Percentiles rank a stretch among this genome's conserved stretches.
These are phyloP conservation scores for Erythrophleum ivorense DNA, from an alignment of 331 rosid species.

Conservation along the genomic window DNA sequence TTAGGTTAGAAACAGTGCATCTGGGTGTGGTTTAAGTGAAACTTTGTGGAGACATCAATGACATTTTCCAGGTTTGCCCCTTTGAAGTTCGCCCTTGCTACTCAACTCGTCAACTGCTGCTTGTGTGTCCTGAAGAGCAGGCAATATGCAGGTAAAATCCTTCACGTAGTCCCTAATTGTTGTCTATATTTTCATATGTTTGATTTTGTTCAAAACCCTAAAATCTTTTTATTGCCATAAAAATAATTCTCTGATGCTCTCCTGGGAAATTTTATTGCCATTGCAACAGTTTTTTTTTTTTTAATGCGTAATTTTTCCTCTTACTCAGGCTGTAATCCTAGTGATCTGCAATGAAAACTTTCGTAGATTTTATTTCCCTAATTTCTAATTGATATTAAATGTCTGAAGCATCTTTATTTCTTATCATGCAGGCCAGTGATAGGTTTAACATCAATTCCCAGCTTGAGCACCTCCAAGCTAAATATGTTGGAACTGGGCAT, in stretches of 20 bases:
- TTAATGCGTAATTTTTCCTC: not conserved
- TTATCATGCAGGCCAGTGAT: slow-evolving; percentile 78
- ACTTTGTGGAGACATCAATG: not conserved
- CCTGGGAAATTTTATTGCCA: not conserved
- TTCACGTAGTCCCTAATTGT: not conserved
- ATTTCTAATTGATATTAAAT: not conserved
- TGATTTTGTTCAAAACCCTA: slow-evolving; percentile 3
- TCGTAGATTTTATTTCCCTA: not conserved
- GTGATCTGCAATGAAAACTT: not conserved
- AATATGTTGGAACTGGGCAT: slow-evolving; percentile 95
- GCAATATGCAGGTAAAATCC: slow-evolving; percentile 42
- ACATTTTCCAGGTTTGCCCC: not conserved
- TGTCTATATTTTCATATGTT: not conserved
- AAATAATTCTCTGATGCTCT: not conserved
- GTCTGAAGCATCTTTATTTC: not conserved
- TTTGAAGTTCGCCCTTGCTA: not conserved
- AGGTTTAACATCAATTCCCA: slow-evolving; percentile 96
- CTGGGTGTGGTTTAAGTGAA: not conserved
- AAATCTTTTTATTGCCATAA: not conserved
- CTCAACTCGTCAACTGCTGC: slow-evolving; percentile 2
- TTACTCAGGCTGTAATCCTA: not conserved
- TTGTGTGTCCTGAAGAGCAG: slow-evolving; percentile 14
- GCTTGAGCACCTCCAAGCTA: slow-evolving; percentile 96
- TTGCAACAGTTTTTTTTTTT: not conserved
- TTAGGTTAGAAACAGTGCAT: not conserved